A percentile compares a stretch with the other conserved stretches of the same genome.
phyloP scores from a whole-genome alignment of 2,329 filamentous ascomycete genomes.

The Stenocarpella maydis region DNA sequence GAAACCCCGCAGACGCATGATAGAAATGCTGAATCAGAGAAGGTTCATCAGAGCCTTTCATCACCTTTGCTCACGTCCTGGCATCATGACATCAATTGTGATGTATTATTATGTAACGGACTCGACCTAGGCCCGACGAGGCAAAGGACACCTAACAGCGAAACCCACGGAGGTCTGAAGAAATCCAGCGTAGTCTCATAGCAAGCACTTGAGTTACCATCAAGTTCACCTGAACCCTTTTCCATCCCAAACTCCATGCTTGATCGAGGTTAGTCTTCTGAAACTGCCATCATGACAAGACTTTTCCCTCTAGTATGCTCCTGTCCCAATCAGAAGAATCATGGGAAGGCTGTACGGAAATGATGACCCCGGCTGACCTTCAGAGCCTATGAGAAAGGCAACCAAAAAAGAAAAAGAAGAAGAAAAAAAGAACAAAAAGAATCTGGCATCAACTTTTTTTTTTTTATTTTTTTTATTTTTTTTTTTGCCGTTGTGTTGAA shows the following conservation, averaged over 20 bases:
- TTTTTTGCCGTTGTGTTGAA: neutral
- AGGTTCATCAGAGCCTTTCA: neutral
- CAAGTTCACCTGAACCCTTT: neutral
- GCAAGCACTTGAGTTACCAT: too few relatives aligned
- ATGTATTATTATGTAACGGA: neutral
- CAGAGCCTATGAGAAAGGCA: neutral
- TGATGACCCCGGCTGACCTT: neutral
- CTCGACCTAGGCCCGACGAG: neutral
- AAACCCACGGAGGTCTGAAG: neutral
- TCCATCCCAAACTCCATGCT: constrained; percentile 13
- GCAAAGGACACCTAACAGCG: neutral
- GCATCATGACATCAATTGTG: neutral
- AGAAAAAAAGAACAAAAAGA: too few relatives aligned
- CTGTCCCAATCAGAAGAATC: neutral
- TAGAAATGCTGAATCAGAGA: too few relatives aligned
- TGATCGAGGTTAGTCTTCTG: neutral
- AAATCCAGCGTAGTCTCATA: neutral
- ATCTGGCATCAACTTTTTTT: too few relatives aligned
- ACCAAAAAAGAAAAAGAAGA: neutral
- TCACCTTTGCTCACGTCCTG: too few relatives aligned
- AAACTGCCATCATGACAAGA: neutral
- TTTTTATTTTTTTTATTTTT: too few relatives aligned
- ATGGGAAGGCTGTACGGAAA: neutral
- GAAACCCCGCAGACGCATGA: neutral
- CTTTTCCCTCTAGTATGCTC: neutral